Percentiles rank a stretch among this genome's conserved stretches.
Evolutionary conservation across 2,329 filamentous ascomycete genomes (phyloP).

Genomic region (Coniella vitis): DNA sequence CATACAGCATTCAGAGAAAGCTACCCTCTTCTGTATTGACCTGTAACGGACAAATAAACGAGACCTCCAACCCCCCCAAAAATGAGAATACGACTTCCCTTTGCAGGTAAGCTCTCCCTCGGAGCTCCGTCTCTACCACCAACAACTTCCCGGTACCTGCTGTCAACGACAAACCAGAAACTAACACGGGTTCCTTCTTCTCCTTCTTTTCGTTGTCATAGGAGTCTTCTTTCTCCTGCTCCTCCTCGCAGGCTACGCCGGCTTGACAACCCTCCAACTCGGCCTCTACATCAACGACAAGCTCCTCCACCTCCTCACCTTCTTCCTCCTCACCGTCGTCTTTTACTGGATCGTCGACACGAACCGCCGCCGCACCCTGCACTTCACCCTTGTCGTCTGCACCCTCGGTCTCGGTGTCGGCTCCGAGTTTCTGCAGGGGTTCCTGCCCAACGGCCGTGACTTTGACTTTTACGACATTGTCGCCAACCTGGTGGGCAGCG

Average conservation of each 20-base stretch:
- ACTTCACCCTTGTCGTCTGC: conserved; percentile 76
- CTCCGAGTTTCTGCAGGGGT: conserved; percentile 67
- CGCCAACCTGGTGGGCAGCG: conserved; percentile 77
- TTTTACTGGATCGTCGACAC: conserved; percentile 99
- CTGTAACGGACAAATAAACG: not conserved
- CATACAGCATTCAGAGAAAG: not conserved
- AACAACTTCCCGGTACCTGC: too few relatives aligned
- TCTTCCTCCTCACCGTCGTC: conserved; percentile 77
- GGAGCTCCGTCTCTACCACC: not conserved
- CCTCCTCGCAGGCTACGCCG: conserved; percentile 70
- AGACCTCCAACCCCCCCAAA: conserved; percentile 12
- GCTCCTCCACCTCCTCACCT: conserved; percentile 75
- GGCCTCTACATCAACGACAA: conserved; percentile 73
- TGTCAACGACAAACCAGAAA: not conserved
- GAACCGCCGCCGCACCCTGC: conserved; percentile 72
- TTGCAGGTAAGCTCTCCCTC: conserved; percentile 58
- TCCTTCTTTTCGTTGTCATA: too few relatives aligned
- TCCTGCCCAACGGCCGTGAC: conserved; percentile 65
- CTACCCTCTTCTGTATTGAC: not conserved
- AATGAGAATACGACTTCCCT: conserved; percentile 84
- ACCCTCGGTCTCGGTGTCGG: conserved; percentile 65
- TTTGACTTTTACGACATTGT: conserved; percentile 80
- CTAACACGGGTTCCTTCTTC: too few relatives aligned
- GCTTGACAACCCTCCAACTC: conserved; percentile 60
- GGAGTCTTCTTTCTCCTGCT: conserved; percentile 65